These are phyloP conservation scores for Spiraea crenata DNA, from an alignment of 331 rosid species.

Conservation along the genomic window DNA sequence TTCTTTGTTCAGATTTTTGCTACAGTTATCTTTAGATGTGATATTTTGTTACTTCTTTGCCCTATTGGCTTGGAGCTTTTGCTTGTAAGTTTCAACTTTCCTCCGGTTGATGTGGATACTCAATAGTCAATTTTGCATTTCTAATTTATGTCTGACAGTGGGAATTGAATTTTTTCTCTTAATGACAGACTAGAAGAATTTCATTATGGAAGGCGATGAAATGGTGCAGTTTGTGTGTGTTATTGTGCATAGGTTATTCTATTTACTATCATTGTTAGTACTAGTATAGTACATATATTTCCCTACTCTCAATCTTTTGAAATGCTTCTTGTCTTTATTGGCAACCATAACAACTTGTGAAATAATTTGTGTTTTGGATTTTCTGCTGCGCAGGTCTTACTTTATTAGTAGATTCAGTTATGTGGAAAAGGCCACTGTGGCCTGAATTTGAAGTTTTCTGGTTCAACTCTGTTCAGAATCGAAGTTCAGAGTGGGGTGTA, in stretches of 20 bases:
- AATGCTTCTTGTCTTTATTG: neutral
- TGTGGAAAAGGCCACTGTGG: conserved; percentile 90
- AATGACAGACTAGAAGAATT: conserved; percentile 70
- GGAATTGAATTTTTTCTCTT: neutral
- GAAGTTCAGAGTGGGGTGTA: conserved; percentile 99
- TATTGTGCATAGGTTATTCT: conserved; percentile 63
- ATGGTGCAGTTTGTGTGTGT: conserved; percentile 58
- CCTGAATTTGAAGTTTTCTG: conserved; percentile 97
- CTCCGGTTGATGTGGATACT: conserved; percentile 2
- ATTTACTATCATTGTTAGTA: conserved; percentile 5
- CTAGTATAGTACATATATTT: neutral
- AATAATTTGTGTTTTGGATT: conserved; percentile 36
- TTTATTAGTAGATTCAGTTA: conserved; percentile 68
- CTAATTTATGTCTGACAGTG: neutral
- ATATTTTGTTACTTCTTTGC: conserved; percentile 75
- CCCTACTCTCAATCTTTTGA: neutral
- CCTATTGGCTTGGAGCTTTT: conserved; percentile 80
- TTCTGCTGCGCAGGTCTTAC: conserved; percentile 65
- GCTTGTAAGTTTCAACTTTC: conserved; percentile 55
- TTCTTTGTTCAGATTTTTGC: conserved; percentile 74
- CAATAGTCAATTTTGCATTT: neutral
- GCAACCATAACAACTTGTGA: neutral
- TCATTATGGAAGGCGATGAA: conserved; percentile 64
- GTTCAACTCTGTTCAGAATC: conserved; percentile 93
- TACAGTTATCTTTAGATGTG: conserved; percentile 81